Evolutionary conservation across 164 flowering plant genomes (phyloP).

Genomic region (Taxillus chinensis): DNA sequence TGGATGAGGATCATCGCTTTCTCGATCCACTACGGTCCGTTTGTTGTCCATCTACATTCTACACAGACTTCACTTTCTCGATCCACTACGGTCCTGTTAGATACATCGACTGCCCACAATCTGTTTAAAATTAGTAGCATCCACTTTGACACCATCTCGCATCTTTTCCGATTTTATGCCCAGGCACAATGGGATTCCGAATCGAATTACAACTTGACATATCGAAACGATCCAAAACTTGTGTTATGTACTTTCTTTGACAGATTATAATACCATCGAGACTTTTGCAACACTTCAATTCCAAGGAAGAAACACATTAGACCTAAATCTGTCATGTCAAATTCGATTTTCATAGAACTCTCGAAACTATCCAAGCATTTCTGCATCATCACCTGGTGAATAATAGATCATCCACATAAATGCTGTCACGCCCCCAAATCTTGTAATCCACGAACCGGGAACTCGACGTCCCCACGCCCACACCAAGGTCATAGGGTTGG

Average conservation of each 20-base stretch:
- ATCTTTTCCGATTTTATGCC: neutral
- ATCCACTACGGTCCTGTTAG: too few species aligned
- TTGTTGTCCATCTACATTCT: too few species aligned
- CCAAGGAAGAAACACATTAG: slow-evolving; percentile 13
- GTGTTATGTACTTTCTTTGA: slow-evolving; percentile 5
- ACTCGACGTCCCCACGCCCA: too few species aligned
- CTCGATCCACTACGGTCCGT: too few species aligned
- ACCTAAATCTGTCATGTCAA: slow-evolving; percentile 18
- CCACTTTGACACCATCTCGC: neutral
- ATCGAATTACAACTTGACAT: slow-evolving; percentile 4
- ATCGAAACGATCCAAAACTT: slow-evolving; percentile 4
- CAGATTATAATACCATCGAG: slow-evolving; percentile 9
- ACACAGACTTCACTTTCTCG: too few species aligned
- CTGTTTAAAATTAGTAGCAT: slow-evolving; percentile 3
- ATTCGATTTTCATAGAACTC: slow-evolving; percentile 6
- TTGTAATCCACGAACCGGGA: too few species aligned
- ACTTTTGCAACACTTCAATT: slow-evolving; percentile 7
- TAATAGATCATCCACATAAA: slow-evolving; percentile 18
- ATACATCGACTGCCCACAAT: slow-evolving; percentile 11
- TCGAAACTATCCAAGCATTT: neutral
- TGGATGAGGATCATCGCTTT: too few species aligned
- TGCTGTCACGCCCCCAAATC: too few species aligned
- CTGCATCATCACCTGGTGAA: neutral
- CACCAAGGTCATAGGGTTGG: too few species aligned
- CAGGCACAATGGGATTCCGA: slow-evolving; percentile 1